Conservation (phyloP, 1,139 yeast genomes). For the Hyphopichia khmerensis region DNA sequence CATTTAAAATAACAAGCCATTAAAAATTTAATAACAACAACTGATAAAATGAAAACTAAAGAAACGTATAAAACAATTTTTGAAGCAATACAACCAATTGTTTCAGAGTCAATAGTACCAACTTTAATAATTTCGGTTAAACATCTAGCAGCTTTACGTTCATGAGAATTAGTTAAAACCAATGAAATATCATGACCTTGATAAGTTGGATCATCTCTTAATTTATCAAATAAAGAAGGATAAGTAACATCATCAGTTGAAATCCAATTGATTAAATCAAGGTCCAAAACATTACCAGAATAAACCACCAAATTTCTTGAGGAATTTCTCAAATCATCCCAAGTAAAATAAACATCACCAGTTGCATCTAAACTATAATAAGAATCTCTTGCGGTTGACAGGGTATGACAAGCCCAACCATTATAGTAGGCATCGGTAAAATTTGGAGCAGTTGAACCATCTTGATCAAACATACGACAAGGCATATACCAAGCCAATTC, state of each 20-base stretch:
- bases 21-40: slow-evolving; percentile 72
- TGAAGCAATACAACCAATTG: slow-evolving; percentile 96
- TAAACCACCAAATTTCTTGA: slow-evolving; percentile 79
- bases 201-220: slow-evolving; percentile 54
- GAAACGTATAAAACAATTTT: slow-evolving; percentile 77
- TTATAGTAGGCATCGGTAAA: slow-evolving; percentile 59
- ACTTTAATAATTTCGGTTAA: slow-evolving; percentile 84
- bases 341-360: slow-evolving; percentile 83
- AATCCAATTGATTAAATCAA: slow-evolving; percentile 74
- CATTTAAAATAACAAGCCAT: slow-evolving; percentile 90
- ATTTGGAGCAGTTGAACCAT: slow-evolving; percentile 69
- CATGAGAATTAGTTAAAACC: slow-evolving; percentile 64
- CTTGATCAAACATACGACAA: slow-evolving; percentile 66
- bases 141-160: slow-evolving; percentile 76
- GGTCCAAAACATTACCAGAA: slow-evolving; percentile 84
- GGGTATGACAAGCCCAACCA: slow-evolving; percentile 94
- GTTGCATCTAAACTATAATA: slow-evolving; percentile 59
- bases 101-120: slow-evolving; percentile 84
- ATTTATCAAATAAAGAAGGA: slow-evolving; percentile 67
- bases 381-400: slow-evolving; percentile 61
- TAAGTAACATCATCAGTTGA: slow-evolving; percentile 64
- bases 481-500: slow-evolving; percentile 97
- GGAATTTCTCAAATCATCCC: slow-evolving; percentile 81
- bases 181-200: slow-evolving; percentile 83
- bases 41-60: slow-evolving; percentile 77